A percentile compares a stretch with the other conserved stretches of the same genome.
phyloP scores from a whole-genome alignment of 257 asterid species.

The Cruciata laevipes region DNA sequence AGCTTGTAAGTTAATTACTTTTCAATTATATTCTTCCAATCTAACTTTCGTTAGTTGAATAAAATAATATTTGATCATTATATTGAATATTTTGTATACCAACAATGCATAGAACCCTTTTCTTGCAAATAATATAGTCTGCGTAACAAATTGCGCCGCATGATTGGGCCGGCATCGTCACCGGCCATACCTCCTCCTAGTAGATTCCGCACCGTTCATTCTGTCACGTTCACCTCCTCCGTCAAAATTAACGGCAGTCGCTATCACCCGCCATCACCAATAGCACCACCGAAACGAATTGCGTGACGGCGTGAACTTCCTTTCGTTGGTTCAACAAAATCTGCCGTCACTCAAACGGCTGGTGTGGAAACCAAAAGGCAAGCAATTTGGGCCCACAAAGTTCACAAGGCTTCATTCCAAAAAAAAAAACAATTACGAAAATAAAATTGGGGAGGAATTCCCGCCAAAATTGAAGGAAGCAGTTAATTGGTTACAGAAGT shows the following conservation, averaged over 20 bases:
- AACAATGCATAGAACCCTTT: no score
- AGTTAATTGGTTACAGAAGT: background rate
- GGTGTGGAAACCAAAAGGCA: background rate
- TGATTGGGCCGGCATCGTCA: background rate
- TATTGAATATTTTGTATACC: no score
- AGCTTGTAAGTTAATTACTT: no score
- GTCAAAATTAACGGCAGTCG: constrained; percentile 10
- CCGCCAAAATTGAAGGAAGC: constrained; percentile 11
- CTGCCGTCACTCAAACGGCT: constrained; percentile 8
- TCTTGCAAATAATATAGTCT: no score
- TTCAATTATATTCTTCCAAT: no score
- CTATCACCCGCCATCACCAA: background rate
- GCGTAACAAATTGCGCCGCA: constrained; percentile 5
- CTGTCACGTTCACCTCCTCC: background rate
- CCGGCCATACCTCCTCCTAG: background rate
- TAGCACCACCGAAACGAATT: background rate
- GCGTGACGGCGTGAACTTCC: constrained; percentile 13
- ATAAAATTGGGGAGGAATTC: background rate
- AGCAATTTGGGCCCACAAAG: background rate
- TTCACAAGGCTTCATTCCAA: constrained; percentile 10
- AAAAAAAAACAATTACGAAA: background rate
- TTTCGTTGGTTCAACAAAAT: background rate
- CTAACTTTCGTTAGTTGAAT: no score
- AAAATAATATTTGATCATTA: no score
- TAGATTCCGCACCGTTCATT: background rate